Evolutionary conservation across 257 asterid genomes (phyloP).

Genomic region (Solanum gracilifrons): DNA sequence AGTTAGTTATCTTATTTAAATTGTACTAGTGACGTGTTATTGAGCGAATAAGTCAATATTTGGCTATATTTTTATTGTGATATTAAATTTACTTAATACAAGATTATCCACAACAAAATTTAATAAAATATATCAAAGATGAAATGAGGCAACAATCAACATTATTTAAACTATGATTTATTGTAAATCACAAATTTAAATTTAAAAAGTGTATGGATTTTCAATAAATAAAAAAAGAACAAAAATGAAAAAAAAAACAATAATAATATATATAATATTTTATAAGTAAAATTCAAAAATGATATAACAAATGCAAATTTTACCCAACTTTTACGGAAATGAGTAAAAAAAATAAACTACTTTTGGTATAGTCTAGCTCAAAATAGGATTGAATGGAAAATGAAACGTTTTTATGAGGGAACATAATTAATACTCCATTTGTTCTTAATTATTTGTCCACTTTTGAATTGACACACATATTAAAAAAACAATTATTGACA

Average conservation of each 20-base stretch:
- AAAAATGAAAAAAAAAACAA: not conserved
- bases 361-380: too few relatives aligned
- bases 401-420: not conserved
- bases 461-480: too few relatives aligned
- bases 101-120: not conserved
- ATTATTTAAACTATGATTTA: not conserved
- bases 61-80: not conserved
- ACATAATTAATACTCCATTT: too few relatives aligned
- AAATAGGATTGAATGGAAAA: not conserved
- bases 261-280: too few relatives aligned
- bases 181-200: not conserved
- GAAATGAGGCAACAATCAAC: not conserved
- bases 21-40: not conserved
- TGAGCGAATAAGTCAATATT: not conserved
- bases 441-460: too few relatives aligned
- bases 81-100: not conserved
- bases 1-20: not conserved
- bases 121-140: not conserved
- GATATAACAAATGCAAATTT: not conserved
- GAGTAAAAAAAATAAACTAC: too few relatives aligned
- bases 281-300: too few relatives aligned
- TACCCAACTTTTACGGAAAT: too few relatives aligned
- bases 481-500: too few relatives aligned
- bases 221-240: not conserved
- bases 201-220: not conserved